Evolutionary conservation across 2,329 filamentous ascomycete species (phyloP), one percentile per base, ranked within the genome.

Genomic region (Paraconiothyrium brasiliense): DNA sequence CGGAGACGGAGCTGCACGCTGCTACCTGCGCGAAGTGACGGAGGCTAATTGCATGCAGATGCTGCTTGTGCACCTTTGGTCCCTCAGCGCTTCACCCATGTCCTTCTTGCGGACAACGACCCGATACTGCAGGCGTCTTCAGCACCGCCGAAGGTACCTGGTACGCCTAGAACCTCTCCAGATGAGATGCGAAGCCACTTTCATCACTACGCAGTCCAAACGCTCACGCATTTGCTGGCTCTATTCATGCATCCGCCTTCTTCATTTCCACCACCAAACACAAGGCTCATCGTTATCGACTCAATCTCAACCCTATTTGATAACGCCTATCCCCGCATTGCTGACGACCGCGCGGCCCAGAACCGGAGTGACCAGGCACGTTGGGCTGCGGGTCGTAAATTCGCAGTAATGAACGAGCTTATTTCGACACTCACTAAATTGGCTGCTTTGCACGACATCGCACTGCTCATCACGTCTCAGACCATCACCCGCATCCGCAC

Each of bases 401-500:
- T 84, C 77, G 84, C 85, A 60, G 84, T 97, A 32, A 87, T 92
- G 62, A 89, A 86, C 60, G 87, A 90, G 4, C 80, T 97, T 11
- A 81, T 84, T 6, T 81, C 81, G 3, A 81, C 82, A 41, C 78
- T 90, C 3, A 87, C 90, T 63, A 94, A 90, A 70, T 84, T 97
- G 11, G 92, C 94, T 4, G 88, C 90, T 11, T 86, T 90, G 34
- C 86, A 87, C 65, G 86, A 92, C 70, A 84, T 94, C 56, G 91
- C 92, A 27, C 83, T 97, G 46, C 82, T 97, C 2, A 76, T 95
- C 22, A 84, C 93, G 52, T 93, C 89, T 41, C 93, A 96, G 74
- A 92, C 91, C 61, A 90, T 90, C 46, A 96, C 92, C n/a, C 91
- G 89, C 67, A 90, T 96, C 80, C 89, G 90, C 64, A 83, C 84